A percentile compares a stretch with the other conserved stretches of the same genome.
These are phyloP conservation scores for Striga hermonthica DNA, from an alignment of 305 asterid genomes.

Conservation along the genomic window DNA sequence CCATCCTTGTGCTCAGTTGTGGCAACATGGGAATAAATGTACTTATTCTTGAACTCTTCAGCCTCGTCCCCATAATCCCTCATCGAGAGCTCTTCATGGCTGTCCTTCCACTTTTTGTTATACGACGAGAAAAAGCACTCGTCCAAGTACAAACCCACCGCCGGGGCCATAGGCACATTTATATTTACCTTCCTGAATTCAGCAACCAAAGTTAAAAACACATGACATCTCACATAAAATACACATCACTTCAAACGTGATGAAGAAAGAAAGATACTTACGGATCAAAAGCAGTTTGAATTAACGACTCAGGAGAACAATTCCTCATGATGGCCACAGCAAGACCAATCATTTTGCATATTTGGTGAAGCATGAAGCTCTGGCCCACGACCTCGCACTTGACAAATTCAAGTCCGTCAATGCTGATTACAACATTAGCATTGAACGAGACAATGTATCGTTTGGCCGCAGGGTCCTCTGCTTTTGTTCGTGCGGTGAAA, in stretches of 20 bases:
- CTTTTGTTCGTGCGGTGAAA: slow-evolving; percentile 83
- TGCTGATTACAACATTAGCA: slow-evolving; percentile 50
- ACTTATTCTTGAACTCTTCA: slow-evolving; percentile 75
- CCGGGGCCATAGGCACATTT: slow-evolving; percentile 93
- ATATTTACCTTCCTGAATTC: slow-evolving; percentile 63
- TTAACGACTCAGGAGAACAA: slow-evolving; percentile 58
- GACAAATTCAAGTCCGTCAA: slow-evolving; percentile 77
- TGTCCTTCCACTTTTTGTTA: slow-evolving; percentile 65
- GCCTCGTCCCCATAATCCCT: slow-evolving; percentile 58
- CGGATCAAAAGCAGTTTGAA: slow-evolving; percentile 66
- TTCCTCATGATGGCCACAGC: slow-evolving; percentile 91
- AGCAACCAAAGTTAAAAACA: slow-evolving; percentile 23
- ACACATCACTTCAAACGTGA: background rate
- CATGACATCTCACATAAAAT: background rate
- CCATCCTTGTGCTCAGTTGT: slow-evolving; percentile 76
- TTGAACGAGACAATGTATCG: slow-evolving; percentile 67
- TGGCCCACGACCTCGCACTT: slow-evolving; percentile 92
- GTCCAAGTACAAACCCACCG: slow-evolving; percentile 82
- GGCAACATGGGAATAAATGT: slow-evolving; percentile 71
- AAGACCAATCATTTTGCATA: slow-evolving; percentile 94
- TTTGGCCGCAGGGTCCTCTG: slow-evolving; percentile 82
- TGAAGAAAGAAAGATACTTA: slow-evolving; percentile 33
- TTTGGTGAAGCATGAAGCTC: slow-evolving; percentile 99
- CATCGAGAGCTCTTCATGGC: slow-evolving; percentile 84
- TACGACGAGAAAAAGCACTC: slow-evolving; percentile 90